A percentile compares a stretch with the other conserved stretches of the same genome.
phyloP scores from a whole-genome alignment of 2,329 filamentous ascomycete species.

The Colletotrichum phormii region DNA sequence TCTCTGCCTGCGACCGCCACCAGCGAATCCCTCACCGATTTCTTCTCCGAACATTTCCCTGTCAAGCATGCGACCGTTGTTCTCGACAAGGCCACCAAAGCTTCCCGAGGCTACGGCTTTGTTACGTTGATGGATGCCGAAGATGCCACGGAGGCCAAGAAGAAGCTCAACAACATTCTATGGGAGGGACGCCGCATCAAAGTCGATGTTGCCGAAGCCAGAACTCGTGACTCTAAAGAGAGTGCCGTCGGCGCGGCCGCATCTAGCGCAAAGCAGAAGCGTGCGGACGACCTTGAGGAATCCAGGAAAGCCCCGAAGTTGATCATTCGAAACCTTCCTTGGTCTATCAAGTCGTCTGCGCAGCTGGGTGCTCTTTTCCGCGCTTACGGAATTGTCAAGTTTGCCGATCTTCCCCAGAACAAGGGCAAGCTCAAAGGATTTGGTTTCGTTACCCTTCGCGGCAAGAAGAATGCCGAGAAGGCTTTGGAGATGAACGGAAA shows the following conservation, averaged over 20 bases:
- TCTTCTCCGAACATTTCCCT: constrained; percentile 94
- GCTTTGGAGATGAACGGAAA: constrained; percentile 92
- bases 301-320: constrained; percentile 76
- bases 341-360: constrained; percentile 90
- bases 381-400: constrained; percentile 92
- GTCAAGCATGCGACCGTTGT: constrained; percentile 98
- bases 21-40: constrained; percentile 83
- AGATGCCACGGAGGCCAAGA: constrained; percentile 84
- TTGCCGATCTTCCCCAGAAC: constrained; percentile 83
- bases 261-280: constrained; percentile 60
- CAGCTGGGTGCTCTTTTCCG: constrained; percentile 84
- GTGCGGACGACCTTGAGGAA: constrained; percentile 70
- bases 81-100: constrained; percentile 84
- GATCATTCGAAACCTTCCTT: constrained; percentile 93
- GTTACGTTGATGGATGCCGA: constrained; percentile 96
- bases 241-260: constrained; percentile 49
- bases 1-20: constrained; percentile 84
- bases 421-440: constrained; percentile 85
- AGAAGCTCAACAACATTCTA: constrained; percentile 81
- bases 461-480: constrained; percentile 90
- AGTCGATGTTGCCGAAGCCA: constrained; percentile 88
- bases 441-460: constrained; percentile 90
- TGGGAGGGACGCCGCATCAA: constrained; percentile 85
- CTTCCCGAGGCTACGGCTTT: constrained; percentile 93
- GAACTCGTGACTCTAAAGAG: constrained; percentile 71